Percentiles rank a stretch among this genome's conserved stretches.
phyloP scores from a whole-genome alignment of 1,284 basidiomycete genomes.

The Naganishia cerealis region DNA sequence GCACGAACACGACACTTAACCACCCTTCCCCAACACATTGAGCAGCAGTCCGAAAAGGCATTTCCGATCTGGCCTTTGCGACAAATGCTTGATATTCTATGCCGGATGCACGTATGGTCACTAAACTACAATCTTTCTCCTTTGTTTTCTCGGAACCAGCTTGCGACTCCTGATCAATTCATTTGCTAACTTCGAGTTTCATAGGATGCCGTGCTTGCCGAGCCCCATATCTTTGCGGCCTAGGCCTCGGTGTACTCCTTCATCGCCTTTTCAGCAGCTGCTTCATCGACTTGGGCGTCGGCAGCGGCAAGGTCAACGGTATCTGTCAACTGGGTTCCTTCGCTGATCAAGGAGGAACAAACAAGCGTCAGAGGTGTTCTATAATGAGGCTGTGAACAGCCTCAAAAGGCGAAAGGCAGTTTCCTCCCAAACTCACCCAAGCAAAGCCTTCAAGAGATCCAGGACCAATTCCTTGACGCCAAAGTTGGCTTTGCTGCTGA shows the following conservation, averaged over 20 bases:
- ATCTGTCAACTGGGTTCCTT: constrained; percentile 37
- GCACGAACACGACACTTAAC: too few relatives aligned
- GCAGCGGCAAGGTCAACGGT: constrained; percentile 34
- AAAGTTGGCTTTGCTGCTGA: constrained; percentile 37
- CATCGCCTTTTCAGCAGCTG: constrained; percentile 33
- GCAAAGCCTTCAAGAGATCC: constrained; percentile 32
- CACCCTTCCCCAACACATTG: too few relatives aligned
- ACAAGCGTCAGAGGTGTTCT: neutral
- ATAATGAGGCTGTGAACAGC: neutral
- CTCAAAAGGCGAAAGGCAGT: neutral
- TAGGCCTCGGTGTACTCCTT: constrained; percentile 36
- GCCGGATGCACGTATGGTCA: too few relatives aligned
- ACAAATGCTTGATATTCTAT: too few relatives aligned
- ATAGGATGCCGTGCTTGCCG: neutral
- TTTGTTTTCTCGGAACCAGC: too few relatives aligned
- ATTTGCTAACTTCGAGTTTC: neutral
- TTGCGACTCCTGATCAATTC: neutral
- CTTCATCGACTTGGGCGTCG: constrained; percentile 34
- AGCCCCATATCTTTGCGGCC: neutral
- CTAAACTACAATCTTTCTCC: too few relatives aligned
- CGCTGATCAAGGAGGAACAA: constrained; percentile 14
- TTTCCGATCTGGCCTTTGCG: too few relatives aligned
- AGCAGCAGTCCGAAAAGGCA: too few relatives aligned
- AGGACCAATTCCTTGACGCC: constrained; percentile 37
- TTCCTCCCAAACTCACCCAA: constrained; percentile 34